Evolutionary conservation across 1,284 basidiomycete species (phyloP).

Genomic region (Sporisorium graminicola): DNA sequence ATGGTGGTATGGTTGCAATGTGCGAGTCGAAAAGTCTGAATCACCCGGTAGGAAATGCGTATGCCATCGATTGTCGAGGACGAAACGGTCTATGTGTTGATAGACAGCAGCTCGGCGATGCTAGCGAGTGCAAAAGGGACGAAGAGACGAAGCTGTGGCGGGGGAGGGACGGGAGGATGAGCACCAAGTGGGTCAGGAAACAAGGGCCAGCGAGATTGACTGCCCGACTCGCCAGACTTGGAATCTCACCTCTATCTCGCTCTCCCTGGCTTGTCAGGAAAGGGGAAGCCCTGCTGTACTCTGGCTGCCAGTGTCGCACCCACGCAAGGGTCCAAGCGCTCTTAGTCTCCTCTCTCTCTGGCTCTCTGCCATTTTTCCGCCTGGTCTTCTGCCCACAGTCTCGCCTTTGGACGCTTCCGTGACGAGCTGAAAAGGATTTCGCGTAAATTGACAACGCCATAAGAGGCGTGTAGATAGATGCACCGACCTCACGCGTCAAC

Average conservation of each 20-base stretch:
- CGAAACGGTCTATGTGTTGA: neutral
- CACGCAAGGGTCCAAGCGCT: slow-evolving; percentile 13
- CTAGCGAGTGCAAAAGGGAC: no score
- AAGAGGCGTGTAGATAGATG: slow-evolving; percentile 16
- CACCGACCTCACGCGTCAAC: slow-evolving; percentile 30
- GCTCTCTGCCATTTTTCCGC: neutral
- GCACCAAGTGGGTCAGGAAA: neutral
- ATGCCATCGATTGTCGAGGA: neutral
- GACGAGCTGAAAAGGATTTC: slow-evolving; percentile 14
- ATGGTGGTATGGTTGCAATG: slow-evolving; percentile 13
- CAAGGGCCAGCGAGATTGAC: neutral
- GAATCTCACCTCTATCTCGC: neutral
- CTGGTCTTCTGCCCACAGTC: neutral
- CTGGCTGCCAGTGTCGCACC: no score
- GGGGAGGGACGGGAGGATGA: neutral
- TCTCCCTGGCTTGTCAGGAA: neutral
- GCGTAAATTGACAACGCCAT: slow-evolving; percentile 48
- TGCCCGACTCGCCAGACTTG: neutral
- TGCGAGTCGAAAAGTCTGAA: no score
- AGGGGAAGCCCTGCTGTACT: neutral
- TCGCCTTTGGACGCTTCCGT: slow-evolving; percentile 4
- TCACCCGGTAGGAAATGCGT: neutral
- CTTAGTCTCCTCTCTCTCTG: neutral
- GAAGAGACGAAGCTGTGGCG: neutral
- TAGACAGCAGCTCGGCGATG: neutral